phyloP scores from a whole-genome alignment of 129 eudicot genomes.

The Erigeron canadensis region DNA sequence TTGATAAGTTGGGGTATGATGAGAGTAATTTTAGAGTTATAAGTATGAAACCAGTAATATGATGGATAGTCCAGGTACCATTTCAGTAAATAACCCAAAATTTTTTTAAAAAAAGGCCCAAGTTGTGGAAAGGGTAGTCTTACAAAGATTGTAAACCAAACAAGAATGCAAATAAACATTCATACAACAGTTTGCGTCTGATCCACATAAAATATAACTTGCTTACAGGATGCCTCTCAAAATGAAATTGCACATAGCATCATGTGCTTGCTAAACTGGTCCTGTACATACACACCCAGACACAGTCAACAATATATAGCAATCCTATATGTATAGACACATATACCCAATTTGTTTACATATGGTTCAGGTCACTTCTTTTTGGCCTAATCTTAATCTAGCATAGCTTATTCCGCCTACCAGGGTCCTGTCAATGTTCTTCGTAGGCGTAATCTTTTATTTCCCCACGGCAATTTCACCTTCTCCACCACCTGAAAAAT shows the following conservation, averaged over 20 bases:
- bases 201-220: constrained; percentile 25
- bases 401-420: constrained; percentile 35
- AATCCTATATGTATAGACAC: constrained; percentile 28
- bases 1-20: no score
- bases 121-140: not conserved
- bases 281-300: constrained; percentile 32
- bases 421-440: constrained; percentile 91
- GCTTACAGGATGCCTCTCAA: constrained; percentile 37
- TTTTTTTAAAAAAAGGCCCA: constrained; percentile 16
- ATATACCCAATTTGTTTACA: constrained; percentile 24
- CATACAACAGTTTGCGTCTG: constrained; percentile 26
- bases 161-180: constrained; percentile 31
- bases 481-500: constrained; percentile 54
- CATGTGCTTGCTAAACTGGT: constrained; percentile 36
- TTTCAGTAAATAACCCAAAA: no score
- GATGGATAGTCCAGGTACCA: no score
- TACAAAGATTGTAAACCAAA: constrained; percentile 7
- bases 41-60: no score
- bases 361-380: not conserved
- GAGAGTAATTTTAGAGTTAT: no score
- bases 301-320: constrained; percentile 29
- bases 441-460: constrained; percentile 60
- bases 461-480: constrained; percentile 50
- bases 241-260: constrained; percentile 29
- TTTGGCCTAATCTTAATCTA: constrained; percentile 5